A percentile compares a stretch with the other conserved stretches of the same genome.
Evolutionary conservation across 345 rosid genomes (phyloP).

Genomic region (Firmiana major): DNA sequence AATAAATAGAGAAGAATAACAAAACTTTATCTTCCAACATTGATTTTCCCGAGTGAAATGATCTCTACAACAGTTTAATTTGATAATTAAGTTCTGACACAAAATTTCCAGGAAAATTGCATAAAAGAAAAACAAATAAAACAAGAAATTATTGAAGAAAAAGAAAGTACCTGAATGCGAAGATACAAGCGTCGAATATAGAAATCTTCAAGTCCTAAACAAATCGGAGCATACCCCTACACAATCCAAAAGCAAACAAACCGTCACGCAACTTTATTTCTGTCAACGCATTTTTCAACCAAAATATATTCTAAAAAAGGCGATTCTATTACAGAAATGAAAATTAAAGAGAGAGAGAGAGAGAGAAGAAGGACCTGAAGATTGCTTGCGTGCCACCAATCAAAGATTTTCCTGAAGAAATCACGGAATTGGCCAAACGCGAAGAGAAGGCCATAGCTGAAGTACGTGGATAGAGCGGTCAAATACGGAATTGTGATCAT

Average conservation of each 20-base stretch:
- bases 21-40: background rate
- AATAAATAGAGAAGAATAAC: background rate
- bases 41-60: background rate
- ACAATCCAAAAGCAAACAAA: background rate
- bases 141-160: background rate
- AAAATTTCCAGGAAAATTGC: background rate
- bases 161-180: slow-evolving; percentile 67
- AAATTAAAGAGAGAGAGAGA: background rate
- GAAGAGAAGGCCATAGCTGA: slow-evolving; percentile 76
- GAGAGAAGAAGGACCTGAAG: slow-evolving; percentile 39
- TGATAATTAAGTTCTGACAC: background rate
- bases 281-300: background rate
- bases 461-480: slow-evolving; percentile 67
- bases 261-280: background rate
- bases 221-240: slow-evolving; percentile 93
- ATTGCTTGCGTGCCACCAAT: slow-evolving; percentile 52
- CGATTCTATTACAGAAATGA: background rate
- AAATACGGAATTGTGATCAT: slow-evolving; percentile 72
- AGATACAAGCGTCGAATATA: slow-evolving; percentile 76
- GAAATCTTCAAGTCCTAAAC: slow-evolving; percentile 87
- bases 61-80: background rate
- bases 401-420: slow-evolving; percentile 60
- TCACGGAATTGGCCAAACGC: slow-evolving; percentile 77
- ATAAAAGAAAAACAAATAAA: background rate
- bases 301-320: background rate